Evolutionary conservation across 371 early-diverging fungal genomes (phyloP), one percentile per base, ranked within the genome.

Genomic region (Mucor circinelloides): DNA sequence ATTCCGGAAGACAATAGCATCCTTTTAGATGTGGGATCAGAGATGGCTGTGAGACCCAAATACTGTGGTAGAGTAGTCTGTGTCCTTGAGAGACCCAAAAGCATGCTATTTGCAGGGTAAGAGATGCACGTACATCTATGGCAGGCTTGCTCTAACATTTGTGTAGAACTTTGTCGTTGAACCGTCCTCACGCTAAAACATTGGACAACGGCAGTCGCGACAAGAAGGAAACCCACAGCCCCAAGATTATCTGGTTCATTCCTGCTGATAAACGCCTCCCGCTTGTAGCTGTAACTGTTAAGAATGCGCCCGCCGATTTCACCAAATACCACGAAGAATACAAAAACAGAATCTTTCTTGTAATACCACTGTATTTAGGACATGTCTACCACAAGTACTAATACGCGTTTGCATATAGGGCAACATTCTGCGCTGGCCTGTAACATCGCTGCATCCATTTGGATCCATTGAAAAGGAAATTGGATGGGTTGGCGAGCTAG

Each of bases 181-280:
- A 66, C 28, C 69, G 79, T n/a, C 79, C 80, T 31, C 60, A 68
- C 44, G 63, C 75, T 2, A 59, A 48, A 4, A 21, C 46, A 4
- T 21, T 64, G 50, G 63, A 76, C 30, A 61, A 70, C 55, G 63
- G 60, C 2, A 66, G 52, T n/a, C 61, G 58, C n/a, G 72, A 72
- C 15, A 74, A 76, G 46, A 72, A 66, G 25, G 73, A 71, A 7
- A 13, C 23, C 10, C 63, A 67, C 31, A 8, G 60, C 13, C 77
- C 78, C 23, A 74, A 73, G 25, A 73, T 81, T 8, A 73, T 77
- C 38, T 92, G 91, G 91, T 87, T 92, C 72, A 77, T 78, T 67
- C 91, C 92, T 21, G 75, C 79, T 17, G 90, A 91, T 67, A 78
- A 80, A 30, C 85, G 89, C 0, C 64, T 87, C n/a, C 93, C 92